These are phyloP conservation scores for Trametes cingulata DNA, from an alignment of 768 basidiomycete species.

Conservation along the genomic window DNA sequence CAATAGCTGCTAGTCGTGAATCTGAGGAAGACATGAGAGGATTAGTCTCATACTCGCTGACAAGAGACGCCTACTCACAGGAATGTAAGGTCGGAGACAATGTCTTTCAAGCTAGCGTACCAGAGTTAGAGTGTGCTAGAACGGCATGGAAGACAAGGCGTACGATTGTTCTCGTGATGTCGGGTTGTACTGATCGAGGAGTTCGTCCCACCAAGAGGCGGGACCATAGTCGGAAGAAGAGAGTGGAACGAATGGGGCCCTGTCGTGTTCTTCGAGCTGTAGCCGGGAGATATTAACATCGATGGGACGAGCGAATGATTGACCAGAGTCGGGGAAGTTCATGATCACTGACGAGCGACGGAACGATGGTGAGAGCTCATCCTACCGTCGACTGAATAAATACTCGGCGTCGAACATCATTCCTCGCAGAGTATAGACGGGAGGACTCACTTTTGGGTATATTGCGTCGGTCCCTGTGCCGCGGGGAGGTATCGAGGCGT, in stretches of 20 bases:
- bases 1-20: slow-evolving; percentile 64
- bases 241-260: slow-evolving; percentile 10
- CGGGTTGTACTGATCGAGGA: slow-evolving; percentile 43
- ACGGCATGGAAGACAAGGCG: slow-evolving; percentile 20
- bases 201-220: slow-evolving; percentile 50
- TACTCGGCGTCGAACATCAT: slow-evolving; percentile 27
- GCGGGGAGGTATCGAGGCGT: slow-evolving; percentile 27
- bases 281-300: slow-evolving; percentile 20
- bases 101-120: slow-evolving; percentile 46
- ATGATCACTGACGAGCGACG: slow-evolving; percentile 26
- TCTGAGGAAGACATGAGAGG: slow-evolving; percentile 40
- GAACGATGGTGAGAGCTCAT: slow-evolving; percentile 27
- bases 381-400: slow-evolving; percentile 35
- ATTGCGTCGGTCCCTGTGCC: slow-evolving; percentile 27
- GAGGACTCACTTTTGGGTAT: slow-evolving; percentile 32
- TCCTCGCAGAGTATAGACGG: slow-evolving; percentile 19
- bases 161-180: slow-evolving; percentile 45
- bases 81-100: slow-evolving; percentile 50
- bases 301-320: slow-evolving; percentile 30
- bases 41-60: neutral
- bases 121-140: neutral
- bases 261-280: slow-evolving; percentile 5
- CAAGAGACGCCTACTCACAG: slow-evolving; percentile 42
- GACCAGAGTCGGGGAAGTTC: slow-evolving; percentile 25
- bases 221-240: slow-evolving; percentile 36